Evolutionary conservation across 768 basidiomycete genomes (phyloP), one percentile per base, ranked within the genome.

Genomic region (Nidularia sp.): DNA sequence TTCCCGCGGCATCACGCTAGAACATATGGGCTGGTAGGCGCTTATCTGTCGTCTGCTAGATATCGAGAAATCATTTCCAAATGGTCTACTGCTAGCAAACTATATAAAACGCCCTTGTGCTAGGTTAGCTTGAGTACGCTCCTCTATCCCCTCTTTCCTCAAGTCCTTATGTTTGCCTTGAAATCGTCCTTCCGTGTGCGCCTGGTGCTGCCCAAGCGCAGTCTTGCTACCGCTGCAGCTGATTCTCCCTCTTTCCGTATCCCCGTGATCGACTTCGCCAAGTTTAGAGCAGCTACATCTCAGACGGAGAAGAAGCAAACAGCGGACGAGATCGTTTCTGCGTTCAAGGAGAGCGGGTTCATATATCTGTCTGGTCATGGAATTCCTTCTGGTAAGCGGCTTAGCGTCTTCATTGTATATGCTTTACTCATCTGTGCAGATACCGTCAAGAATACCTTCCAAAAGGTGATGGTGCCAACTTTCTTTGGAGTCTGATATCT

Each of bases 301-400:
- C 47, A 61, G 1, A 66, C 71, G 10, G 84, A 88, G 60, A 88
- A 82, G 69, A 76, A 79, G 53, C 62, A 73, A 5, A 79, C 83
- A 0, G 89, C 92, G 2, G 70, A 78, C 44, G 78, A 84, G 56
- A 78, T 94, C 34, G 88, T 88, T 34, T 76, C 77, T 36, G 92
- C 87, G 0, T 90, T 91, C 72, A 91, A 85, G 60, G 78, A 86
- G 51, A 84, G 84, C 51, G 88, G 90, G 0, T 93, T 93, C 60
- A 75, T 93, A 44, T 93, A 93, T 65, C 70, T 94, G 35, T 73
- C 74, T 22, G 80, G 82, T 39, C 88, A 93, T 68, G 88, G 90
- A 2, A 83, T 93, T 49, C 69, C 83, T 15, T 57, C 75, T 33
- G 58, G 77, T 77, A 47, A 34, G 66, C 62, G 6, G 15, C 36